These are phyloP conservation scores for Fusarium abutilonis DNA, from an alignment of 2,329 filamentous ascomycete genomes.

Conservation along the genomic window DNA sequence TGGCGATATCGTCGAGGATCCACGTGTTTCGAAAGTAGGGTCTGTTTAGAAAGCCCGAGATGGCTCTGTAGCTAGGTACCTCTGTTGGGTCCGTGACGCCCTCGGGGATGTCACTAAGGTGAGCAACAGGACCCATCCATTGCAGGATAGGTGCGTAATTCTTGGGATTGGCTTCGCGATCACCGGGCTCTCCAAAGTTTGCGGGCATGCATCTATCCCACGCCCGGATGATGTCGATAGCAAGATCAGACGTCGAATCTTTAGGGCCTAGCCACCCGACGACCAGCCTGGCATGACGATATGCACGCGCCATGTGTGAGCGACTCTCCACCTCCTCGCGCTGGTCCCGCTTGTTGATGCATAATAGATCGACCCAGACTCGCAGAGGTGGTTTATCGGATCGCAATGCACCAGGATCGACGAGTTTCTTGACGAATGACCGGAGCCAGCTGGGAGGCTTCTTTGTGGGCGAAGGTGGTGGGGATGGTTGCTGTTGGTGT, in stretches of 20 bases:
- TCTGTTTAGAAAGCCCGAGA: constrained; percentile 35
- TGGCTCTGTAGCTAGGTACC: constrained; percentile 39
- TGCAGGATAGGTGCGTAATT: constrained; percentile 39
- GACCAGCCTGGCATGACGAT: constrained; percentile 34
- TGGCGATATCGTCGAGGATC: constrained; percentile 41
- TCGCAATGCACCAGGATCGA: constrained; percentile 7
- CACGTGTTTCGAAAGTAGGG: constrained; percentile 40
- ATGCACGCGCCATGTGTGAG: constrained; percentile 36
- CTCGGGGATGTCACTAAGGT: constrained; percentile 39
- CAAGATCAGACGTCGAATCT: constrained; percentile 37
- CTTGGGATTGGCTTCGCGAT: constrained; percentile 33
- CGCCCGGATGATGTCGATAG: constrained; percentile 37
- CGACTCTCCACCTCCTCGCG: constrained; percentile 34
- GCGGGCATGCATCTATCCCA: constrained; percentile 41
- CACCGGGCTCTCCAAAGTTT: constrained; percentile 37
- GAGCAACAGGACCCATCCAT: constrained; percentile 41
- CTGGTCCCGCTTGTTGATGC: constrained; percentile 31
- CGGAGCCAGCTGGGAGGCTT: constrained; percentile 37
- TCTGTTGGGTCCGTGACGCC: constrained; percentile 37
- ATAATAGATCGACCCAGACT: constrained; percentile 39
- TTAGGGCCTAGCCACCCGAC: constrained; percentile 38
- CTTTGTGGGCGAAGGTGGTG: constrained; percentile 30
- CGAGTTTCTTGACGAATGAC: constrained; percentile 33
- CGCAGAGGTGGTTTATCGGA: constrained; percentile 29
- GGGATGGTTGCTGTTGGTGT: constrained; percentile 1